Evolutionary conservation across 192 early-diverging fungal genomes (phyloP).

Genomic region (Pecoramyces ruminantium): DNA sequence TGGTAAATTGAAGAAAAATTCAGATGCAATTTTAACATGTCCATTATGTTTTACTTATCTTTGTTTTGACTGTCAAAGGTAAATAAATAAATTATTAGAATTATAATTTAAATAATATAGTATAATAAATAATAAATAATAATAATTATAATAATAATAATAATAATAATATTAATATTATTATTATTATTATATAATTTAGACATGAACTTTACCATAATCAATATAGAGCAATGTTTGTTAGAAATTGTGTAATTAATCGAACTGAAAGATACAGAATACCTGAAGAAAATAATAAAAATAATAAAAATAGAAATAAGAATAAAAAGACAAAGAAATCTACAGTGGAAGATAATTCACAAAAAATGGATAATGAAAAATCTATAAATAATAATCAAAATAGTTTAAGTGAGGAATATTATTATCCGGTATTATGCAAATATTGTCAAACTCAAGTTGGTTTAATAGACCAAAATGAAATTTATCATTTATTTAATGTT

Average conservation of each 20-base stretch:
- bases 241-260: conserved; percentile 31
- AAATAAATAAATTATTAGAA: background rate
- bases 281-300: background rate
- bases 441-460: conserved; percentile 43
- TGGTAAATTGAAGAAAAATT: background rate
- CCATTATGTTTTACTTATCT: background rate
- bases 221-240: conserved; percentile 55
- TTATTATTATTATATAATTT: background rate
- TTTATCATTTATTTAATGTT: conserved; percentile 54
- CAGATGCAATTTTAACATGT: background rate
- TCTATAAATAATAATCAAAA: background rate
- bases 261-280: conserved; percentile 17
- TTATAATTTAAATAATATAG: no score
- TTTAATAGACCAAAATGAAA: conserved; percentile 42
- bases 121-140: no score
- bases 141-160: no score
- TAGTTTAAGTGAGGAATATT: conserved; percentile 7
- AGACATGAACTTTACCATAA: conserved; percentile 34
- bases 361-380: conserved; percentile 3
- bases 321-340: background rate
- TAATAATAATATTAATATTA: no score
- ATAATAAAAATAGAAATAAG: background rate
- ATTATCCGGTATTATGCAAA: conserved; percentile 34
- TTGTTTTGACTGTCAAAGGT: background rate
- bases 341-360: background rate